Base-by-base conservation (phyloP, 768 basidiomycete genomes). In the Mrakia gelida region DNA sequence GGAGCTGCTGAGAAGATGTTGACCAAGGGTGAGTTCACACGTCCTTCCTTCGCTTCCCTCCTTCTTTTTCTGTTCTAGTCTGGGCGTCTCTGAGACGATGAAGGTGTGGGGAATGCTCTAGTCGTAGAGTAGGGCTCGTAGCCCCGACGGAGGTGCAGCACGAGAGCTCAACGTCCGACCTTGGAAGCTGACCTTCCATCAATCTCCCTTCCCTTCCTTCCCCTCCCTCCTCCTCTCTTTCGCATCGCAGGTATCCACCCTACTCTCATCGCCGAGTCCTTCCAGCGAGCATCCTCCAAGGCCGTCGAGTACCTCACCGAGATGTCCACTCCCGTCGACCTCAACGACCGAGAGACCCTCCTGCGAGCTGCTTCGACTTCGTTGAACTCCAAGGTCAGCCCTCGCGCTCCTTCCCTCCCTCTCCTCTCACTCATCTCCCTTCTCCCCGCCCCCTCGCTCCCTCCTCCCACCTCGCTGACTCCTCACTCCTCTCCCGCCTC, bases 1-100 rank as follows among this genome's bases (percentile, higher is more conserved):
- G 92, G 91, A 67, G 96, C 96, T 34, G 96, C 97, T 28, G 97
- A 98, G 86, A 97, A 95, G 87, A 91, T 98, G 89, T 87, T 98
- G 56, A 88, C 90, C 81, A 98, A 98, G 85, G 95, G 94, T 85
- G 71, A 75, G 81, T 73, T 32, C 59, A 21, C 21, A 52, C 26
- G n/a, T 23, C 45, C 45, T 38, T 54, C 28, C 62, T 75, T 54
- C n/a, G 9, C 15, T 11, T 68, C n/a, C 45, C 32, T 63, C 23
- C 56, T 26, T 28, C 59, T 1, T 28, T 59, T 23, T 28, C 0
- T 26, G 26, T 5, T n/a, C 16, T 7, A 13, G 49, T 3, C 3
- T 21, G 15, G 49, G 49, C 2, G 18, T 21, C 2, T 2, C 16
- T 5, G 49, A 52, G 49, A 2, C n/a, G 7, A 28, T 3, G 26